phyloP scores from a whole-genome alignment of 805 yeast genomes.

The Allodekkera sacchari region DNA sequence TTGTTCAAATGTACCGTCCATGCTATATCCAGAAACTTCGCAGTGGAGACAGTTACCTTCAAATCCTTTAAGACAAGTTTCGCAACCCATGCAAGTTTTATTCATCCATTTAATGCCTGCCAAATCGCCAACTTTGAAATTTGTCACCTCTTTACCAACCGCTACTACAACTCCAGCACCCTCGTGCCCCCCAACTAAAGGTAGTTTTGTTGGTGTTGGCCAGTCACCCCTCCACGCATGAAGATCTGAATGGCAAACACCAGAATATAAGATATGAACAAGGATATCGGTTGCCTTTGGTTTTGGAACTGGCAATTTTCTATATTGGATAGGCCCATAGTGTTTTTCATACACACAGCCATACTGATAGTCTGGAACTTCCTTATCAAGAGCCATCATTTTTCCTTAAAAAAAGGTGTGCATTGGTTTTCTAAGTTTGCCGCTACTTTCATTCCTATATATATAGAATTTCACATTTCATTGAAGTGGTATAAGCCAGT shows the following conservation, averaged over 20 bases:
- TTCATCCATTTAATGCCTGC: slow-evolving; percentile 80
- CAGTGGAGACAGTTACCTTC: slow-evolving; percentile 68
- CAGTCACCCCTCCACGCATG: slow-evolving; percentile 91
- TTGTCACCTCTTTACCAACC: slow-evolving; percentile 53
- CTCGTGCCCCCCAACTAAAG: slow-evolving; percentile 78
- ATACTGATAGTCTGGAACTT: slow-evolving; percentile 55
- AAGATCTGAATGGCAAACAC: slow-evolving; percentile 86
- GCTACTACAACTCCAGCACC: slow-evolving; percentile 80
- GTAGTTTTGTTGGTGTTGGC: slow-evolving; percentile 65
- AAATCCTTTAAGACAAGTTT: slow-evolving; percentile 52
- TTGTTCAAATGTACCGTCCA: slow-evolving; percentile 87
- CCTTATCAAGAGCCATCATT: too few species aligned
- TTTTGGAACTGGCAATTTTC: slow-evolving; percentile 65
- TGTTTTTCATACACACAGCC: slow-evolving; percentile 58
- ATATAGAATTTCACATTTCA: too few species aligned
- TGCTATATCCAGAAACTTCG: slow-evolving; percentile 77
- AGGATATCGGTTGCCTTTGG: slow-evolving; percentile 69
- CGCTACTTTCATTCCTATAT: too few species aligned
- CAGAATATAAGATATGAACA: slow-evolving; percentile 70
- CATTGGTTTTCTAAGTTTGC: too few species aligned
- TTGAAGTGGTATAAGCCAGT: too few species aligned
- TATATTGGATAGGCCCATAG: slow-evolving; percentile 53
- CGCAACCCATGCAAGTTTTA: slow-evolving; percentile 65
- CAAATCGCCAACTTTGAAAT: slow-evolving; percentile 64
- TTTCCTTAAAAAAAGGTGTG: too few species aligned